Conservation (phyloP, 2,329 filamentous ascomycete genomes). For the Chrysoporthe deuterocubensis region DNA sequence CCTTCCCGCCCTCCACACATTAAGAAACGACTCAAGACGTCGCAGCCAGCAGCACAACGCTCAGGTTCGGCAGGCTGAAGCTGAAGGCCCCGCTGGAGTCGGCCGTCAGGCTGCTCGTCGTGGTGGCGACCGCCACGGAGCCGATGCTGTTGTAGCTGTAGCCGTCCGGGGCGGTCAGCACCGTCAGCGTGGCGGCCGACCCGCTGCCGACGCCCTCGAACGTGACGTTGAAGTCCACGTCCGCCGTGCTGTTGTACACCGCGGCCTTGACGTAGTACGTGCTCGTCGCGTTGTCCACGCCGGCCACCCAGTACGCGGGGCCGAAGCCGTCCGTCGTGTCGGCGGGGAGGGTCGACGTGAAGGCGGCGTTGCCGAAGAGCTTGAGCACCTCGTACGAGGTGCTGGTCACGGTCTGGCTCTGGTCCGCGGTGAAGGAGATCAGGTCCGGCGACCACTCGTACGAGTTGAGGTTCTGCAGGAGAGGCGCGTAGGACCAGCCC, state of each 20-base stretch:
- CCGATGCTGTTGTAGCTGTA: conserved; percentile 50
- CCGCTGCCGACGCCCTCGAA: conserved; percentile 50
- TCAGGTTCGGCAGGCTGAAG: conserved; percentile 58
- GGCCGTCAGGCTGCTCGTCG: conserved; percentile 44
- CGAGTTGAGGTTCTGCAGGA: conserved; percentile 46
- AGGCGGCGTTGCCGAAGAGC: conserved; percentile 21
- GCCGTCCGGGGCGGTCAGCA: conserved; percentile 50
- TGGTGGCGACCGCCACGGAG: conserved; percentile 54
- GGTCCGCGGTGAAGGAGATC: conserved; percentile 25
- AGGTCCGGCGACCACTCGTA: conserved; percentile 53
- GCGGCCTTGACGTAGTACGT: conserved; percentile 28
- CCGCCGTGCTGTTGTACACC: conserved; percentile 48
- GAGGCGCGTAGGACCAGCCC: conserved; percentile 22
- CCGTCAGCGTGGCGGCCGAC: conserved; percentile 46
- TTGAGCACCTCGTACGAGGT: conserved; percentile 27
- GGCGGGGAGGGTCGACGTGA: conserved; percentile 26
- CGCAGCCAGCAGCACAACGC: conserved; percentile 59
- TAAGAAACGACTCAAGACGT: conserved; percentile 13
- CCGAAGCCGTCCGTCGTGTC: conserved; percentile 32
- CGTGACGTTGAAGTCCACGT: conserved; percentile 49
- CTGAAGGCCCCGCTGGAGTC: conserved; percentile 51
- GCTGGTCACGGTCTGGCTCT: conserved; percentile 26
- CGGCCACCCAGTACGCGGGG: conserved; percentile 27
- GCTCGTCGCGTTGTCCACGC: conserved; percentile 31
- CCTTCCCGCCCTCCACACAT: neutral